Evolutionary conservation across 2,329 filamentous ascomycete species (phyloP).

Genomic region (Tolypocladium album): DNA sequence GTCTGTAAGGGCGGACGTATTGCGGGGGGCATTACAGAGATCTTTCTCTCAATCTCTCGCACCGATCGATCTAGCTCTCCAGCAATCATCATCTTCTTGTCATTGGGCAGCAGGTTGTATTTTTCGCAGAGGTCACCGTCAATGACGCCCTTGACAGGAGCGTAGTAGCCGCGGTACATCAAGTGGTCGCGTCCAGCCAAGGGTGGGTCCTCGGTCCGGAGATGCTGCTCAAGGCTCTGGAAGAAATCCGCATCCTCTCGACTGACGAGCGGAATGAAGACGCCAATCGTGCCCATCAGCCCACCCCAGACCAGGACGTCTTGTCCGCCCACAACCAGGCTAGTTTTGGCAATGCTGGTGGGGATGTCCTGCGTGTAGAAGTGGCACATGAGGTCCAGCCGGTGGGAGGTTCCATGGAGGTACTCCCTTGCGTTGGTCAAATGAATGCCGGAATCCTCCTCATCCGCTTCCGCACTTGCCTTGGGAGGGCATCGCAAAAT

Average conservation of each 20-base stretch:
- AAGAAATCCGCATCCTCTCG: conserved; percentile 97
- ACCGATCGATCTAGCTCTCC: conserved; percentile 85
- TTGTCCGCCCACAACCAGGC: conserved; percentile 81
- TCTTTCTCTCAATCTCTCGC: conserved; percentile 90
- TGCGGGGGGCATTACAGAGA: conserved; percentile 42
- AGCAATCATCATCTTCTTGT: conserved; percentile 93
- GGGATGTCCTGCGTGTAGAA: conserved; percentile 89
- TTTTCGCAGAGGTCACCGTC: conserved; percentile 95
- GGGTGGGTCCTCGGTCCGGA: conserved; percentile 78
- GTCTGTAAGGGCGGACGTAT: neutral
- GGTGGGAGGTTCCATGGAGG: conserved; percentile 78
- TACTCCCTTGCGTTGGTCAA: conserved; percentile 86
- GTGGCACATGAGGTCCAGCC: conserved; percentile 76
- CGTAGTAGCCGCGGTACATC: conserved; percentile 92
- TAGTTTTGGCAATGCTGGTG: conserved; percentile 79
- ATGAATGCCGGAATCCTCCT: conserved; percentile 81
- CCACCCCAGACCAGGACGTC: conserved; percentile 91
- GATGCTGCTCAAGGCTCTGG: conserved; percentile 80
- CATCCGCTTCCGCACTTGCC: conserved; percentile 80
- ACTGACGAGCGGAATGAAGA: conserved; percentile 82
- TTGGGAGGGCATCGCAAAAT: conserved; percentile 80
- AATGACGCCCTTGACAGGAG: conserved; percentile 90
- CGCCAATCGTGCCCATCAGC: conserved; percentile 86
- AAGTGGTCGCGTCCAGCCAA: conserved; percentile 89
- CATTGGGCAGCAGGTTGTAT: conserved; percentile 70